Base-by-base conservation (phyloP, 2,329 filamentous ascomycete genomes). In the Nemania sp. region DNA sequence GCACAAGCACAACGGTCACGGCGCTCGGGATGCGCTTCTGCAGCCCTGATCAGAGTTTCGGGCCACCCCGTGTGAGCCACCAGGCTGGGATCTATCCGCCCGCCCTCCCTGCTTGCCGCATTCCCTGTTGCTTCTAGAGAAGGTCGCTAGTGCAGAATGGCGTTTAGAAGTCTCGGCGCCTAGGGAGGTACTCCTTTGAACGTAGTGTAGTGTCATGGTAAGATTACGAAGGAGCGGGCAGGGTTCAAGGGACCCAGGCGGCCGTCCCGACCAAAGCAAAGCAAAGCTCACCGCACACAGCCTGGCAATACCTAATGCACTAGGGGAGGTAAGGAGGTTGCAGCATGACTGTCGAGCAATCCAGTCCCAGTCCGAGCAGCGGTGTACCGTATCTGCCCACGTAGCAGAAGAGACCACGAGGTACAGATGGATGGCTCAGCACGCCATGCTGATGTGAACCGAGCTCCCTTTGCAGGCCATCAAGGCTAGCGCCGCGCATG, bases 21-120 rank as follows among this genome's bases (percentile, higher is more conserved):
- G 43, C 39, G 47, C 45, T 64, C 45, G 62, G 62, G 63, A 65
- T 65, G 54, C 60, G 57, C 63, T 63, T 65, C 63, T 65, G 63
- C 63, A 65, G 63, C 63, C 61, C 55, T 54, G 66, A 71, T 71
- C 70, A 72, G 67, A 68, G 65, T 69, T 69, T 71, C 70, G 70
- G 70, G 70, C 67, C 69, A 71, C 70, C 70, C 70, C 70, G 69
- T 72, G 62, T 61, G 70, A 71, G 69, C 70, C 70, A 71, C 65
- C 61, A 66, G 64, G 68, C 64, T 72, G 70, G 70, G 70, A 72
- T 72, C 70, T 72, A 72, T 72, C 70, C 68, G 70, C 65, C 62
- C 63, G 59, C 57, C 52, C 54, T 62, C 58, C 65, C 68, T 70
- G 69, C 69, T 70, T 71, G 66, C 68, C 68, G 69, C 65, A 68